Base-by-base conservation (phyloP, 2,329 filamentous ascomycete genomes). In the Fusarium succisae region DNA sequence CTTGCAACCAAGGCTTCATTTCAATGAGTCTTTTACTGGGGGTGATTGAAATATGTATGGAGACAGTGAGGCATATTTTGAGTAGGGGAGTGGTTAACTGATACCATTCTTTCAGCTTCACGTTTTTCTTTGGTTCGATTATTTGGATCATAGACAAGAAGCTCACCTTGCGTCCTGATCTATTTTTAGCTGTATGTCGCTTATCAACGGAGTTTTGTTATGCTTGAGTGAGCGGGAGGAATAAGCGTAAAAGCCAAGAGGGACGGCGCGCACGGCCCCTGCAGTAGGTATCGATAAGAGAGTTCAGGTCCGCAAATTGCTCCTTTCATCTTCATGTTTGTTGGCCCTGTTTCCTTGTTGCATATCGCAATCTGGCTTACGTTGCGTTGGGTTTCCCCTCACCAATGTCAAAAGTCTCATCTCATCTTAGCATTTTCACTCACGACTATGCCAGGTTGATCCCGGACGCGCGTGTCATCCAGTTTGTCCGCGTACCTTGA, bases 401-500 rank as follows among this genome's bases (percentile, higher is more conserved):
- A 20, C 48, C 17, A 20, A 3, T 18, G 4, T 12, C 28, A 18
- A 50, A 24, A 32, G 15, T 13, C 28, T n/a, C 28, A 32, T 32
- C 47, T n/a, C 5, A 9, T 37, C 35, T 37, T 37, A 37, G n/a
- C 15, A 51, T 24, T 35, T 3, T 20, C 17, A 15, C 15, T 50
- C 20, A 32, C 5, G 11, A n/a, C 14, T 24, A 18, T 35, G 22
- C 12, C 17, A 6, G 11, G 5, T n/a, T 35, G 30, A 35, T 8
- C 6, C 2, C 1, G 8, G 17, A 51, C 4, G 26, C 10, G 22
- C 17, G 30, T 3, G 8, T 18, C 6, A 17, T 6, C 22, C 17
- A 35, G 12, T 14, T 35, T 14, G 48, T 14, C 8, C 6, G 17
- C 8, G 22, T 20, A 10, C 48, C 3, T 20, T 4, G 8, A 51